Evolutionary conservation across 2,329 filamentous ascomycete genomes (phyloP).

Genomic region (Torrubiellomyces zombiae): DNA sequence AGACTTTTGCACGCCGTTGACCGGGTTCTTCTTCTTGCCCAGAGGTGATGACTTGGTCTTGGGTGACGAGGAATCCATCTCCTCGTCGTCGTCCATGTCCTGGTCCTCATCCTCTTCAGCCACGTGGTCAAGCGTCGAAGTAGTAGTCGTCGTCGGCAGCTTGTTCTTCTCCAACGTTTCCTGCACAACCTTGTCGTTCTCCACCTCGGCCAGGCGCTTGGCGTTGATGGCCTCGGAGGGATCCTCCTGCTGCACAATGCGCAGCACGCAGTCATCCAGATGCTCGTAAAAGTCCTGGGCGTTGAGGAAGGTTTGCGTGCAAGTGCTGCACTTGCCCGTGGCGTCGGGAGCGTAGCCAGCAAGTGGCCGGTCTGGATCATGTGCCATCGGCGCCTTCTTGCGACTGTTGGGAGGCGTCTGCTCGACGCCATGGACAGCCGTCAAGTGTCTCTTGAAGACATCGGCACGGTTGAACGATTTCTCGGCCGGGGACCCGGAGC

Average conservation of each 20-base stretch:
- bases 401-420: constrained; percentile 85
- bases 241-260: constrained; percentile 56
- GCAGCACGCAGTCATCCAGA: constrained; percentile 60
- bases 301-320: constrained; percentile 75
- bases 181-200: constrained; percentile 44
- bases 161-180: constrained; percentile 49
- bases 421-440: constrained; percentile 79
- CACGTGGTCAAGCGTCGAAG: constrained; percentile 19
- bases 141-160: constrained; percentile 29
- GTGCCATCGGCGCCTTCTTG: constrained; percentile 39
- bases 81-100: constrained; percentile 36
- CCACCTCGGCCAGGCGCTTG: constrained; percentile 47
- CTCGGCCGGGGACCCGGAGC: constrained; percentile 72
- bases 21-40: constrained; percentile 36
- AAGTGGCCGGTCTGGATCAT: constrained; percentile 42
- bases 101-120: constrained; percentile 37
- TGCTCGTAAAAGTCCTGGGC: constrained; percentile 98
- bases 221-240: constrained; percentile 53
- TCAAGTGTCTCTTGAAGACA: constrained; percentile 88
- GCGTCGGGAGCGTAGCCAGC: constrained; percentile 58
- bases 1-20: constrained; percentile 45
- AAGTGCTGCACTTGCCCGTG: constrained; percentile 91
- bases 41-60: constrained; percentile 25
- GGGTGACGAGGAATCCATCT: constrained; percentile 22
- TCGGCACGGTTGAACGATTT: constrained; percentile 94